Evolutionary conservation across 1,284 basidiomycete genomes (phyloP), one percentile per base, ranked within the genome.

Genomic region (Apiotrichum sp.): DNA sequence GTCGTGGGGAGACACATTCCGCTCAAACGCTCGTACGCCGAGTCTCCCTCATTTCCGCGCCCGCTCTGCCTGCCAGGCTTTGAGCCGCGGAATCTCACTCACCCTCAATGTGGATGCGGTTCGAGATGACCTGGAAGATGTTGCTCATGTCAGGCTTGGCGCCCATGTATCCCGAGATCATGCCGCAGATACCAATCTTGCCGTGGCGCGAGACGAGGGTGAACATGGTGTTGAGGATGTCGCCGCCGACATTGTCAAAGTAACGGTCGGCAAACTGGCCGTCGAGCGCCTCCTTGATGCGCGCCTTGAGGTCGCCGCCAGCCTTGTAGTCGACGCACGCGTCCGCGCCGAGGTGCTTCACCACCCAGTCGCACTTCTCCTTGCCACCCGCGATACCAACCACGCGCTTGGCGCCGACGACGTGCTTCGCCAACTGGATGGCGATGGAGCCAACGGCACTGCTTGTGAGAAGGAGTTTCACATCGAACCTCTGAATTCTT

Each of bases 271-370:
- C 58, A 48, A 66, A 65, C 55, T 65, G 68, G 22, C 41, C 45
- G 13, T 39, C 47, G 7, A 59, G 47, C 14, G 57, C 57, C 3
- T n/a, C 34, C 32, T 35, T 34, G 47, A 48, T 22, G 8, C 33
- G 35, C 10, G 33, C 41, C 3, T 31, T 14, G 10, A 59, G 57
- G 47, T 59, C 50, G 11, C 34, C 41, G n/a, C 41, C 40, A 2
- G 40, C 66, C 68, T 79, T 79, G 75, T 80, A 80, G 63, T 80
- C 78, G 64, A 80, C 66, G n/a, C 76, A 77, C 35, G 68, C 69
- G 67, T 80, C 79, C 38, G 78, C 78, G 1, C 78, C 78, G 49
- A 79, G 69, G 32, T 72, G 71, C 50, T 77, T 70, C 50, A 57
- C 71, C 42, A 56, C 70, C 76, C 76, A 80, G 3, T 69, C 59